Conservation (phyloP, 2,329 filamentous ascomycete genomes). For the Exserohilum turcica region DNA sequence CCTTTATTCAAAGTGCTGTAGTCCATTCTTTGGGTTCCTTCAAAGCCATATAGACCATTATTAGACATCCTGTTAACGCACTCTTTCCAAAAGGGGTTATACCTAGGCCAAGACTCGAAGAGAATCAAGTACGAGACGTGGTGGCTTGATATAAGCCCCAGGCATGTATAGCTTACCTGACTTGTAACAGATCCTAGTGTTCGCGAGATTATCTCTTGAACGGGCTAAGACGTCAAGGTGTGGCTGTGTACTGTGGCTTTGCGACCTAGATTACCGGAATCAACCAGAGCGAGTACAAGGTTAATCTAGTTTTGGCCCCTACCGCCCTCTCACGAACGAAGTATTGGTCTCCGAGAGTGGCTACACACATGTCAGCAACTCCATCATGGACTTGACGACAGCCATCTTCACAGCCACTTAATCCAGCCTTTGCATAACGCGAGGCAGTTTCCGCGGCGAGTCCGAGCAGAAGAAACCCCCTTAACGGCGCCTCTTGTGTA, state of each 20-base stretch:
- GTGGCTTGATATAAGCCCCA: neutral
- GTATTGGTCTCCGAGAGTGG: neutral
- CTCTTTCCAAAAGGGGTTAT: neutral
- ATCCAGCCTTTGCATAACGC: neutral
- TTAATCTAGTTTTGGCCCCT: neutral
- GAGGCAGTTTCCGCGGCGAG: neutral
- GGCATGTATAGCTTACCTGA: neutral
- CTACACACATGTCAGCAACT: neutral
- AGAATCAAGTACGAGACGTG: neutral
- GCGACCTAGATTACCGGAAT: neutral
- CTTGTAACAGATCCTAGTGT: neutral
- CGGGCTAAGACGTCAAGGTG: neutral
- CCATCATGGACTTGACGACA: neutral
- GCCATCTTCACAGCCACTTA: neutral
- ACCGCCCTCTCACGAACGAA: too few relatives aligned
- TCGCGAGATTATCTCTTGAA: neutral
- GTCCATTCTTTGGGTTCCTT: too few relatives aligned
- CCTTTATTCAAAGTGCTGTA: neutral
- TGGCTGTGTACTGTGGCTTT: neutral
- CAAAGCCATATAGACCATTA: neutral
- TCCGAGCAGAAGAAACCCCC: neutral
- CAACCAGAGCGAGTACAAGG: neutral
- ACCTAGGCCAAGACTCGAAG: neutral
- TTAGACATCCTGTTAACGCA: neutral
- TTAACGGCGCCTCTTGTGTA: slow-evolving; percentile 6